Percentiles rank a stretch among this genome's conserved stretches.
These are phyloP conservation scores for Capillidium rhysosporum DNA, from an alignment of 371 early-diverging fungal species.

Conservation along the genomic window DNA sequence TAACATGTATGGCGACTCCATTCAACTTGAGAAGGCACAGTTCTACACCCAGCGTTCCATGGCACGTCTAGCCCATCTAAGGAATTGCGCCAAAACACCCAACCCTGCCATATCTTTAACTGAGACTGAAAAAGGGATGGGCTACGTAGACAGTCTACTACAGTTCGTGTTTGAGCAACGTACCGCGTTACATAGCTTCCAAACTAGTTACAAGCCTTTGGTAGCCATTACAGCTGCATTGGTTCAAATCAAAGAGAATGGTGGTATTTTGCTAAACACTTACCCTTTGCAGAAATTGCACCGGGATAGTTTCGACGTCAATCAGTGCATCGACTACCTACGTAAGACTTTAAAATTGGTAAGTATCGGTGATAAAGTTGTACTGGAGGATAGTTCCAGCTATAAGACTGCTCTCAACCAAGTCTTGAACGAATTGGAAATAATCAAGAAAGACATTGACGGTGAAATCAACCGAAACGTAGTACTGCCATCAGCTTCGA, in stretches of 20 bases:
- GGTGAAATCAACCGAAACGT: too few species aligned
- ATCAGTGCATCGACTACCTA: too few species aligned
- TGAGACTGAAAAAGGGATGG: conserved; percentile 46
- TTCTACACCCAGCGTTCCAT: conserved; percentile 30
- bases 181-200: conserved; percentile 15
- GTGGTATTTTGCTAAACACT: neutral
- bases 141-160: conserved; percentile 50
- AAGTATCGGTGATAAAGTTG: too few species aligned
- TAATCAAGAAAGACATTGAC: too few species aligned
- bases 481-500: too few species aligned
- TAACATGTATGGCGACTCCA: conserved; percentile 9
- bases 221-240: conserved; percentile 10
- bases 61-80: conserved; percentile 40
- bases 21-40: conserved; percentile 39
- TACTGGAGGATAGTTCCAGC: too few species aligned
- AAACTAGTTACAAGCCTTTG: conserved; percentile 13
- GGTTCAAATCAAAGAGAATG: conserved; percentile 11
- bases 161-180: conserved; percentile 38
- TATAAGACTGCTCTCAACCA: too few species aligned
- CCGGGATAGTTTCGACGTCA: too few species aligned
- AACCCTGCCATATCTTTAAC: conserved; percentile 44
- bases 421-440: too few species aligned
- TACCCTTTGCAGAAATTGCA: conserved; percentile 4
- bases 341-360: too few species aligned
- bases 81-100: conserved; percentile 30